phyloP scores from a whole-genome alignment of 2,329 filamentous ascomycete genomes.

The Fusarium armeniacum region DNA sequence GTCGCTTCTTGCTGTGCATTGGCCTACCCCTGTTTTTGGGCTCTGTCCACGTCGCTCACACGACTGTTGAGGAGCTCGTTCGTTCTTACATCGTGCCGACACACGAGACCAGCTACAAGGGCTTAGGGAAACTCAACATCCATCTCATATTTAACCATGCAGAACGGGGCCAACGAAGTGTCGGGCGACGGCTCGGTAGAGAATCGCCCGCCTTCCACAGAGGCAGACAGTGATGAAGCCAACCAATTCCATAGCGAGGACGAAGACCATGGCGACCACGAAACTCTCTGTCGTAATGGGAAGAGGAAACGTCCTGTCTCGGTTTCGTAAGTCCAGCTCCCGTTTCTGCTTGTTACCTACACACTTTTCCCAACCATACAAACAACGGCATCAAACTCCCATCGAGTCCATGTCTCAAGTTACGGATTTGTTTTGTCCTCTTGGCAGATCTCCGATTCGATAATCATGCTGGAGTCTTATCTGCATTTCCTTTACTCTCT shows the following conservation, averaged over 20 bases:
- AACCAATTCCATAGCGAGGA: constrained; percentile 56
- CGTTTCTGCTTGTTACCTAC: constrained; percentile 26
- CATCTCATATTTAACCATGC: constrained; percentile 41
- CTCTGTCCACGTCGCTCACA: constrained; percentile 23
- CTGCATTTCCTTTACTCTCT: constrained; percentile 39
- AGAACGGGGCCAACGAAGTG: constrained; percentile 48
- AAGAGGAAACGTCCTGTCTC: constrained; percentile 74
- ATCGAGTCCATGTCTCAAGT: constrained; percentile 19
- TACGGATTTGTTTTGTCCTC: constrained; percentile 13
- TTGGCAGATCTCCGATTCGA: constrained; percentile 23
- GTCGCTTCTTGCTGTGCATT: constrained; percentile 30
- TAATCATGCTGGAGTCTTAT: constrained; percentile 44
- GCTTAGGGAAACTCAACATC: constrained; percentile 27
- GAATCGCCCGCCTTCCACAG: constrained; percentile 53
- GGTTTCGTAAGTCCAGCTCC: constrained; percentile 64
- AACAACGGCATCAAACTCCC: constrained; percentile 12
- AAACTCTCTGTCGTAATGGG: constrained; percentile 52
- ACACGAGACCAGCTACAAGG: constrained; percentile 34
- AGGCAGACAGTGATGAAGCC: constrained; percentile 64
- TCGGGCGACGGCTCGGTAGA: constrained; percentile 50
- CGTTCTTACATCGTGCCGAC: constrained; percentile 40
- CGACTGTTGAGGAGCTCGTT: constrained; percentile 35
- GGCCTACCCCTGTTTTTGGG: constrained; percentile 25
- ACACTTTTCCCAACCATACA: constrained; percentile 17
- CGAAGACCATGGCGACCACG: constrained; percentile 62